A percentile compares a stretch with the other conserved stretches of the same genome.
Conservation (phyloP, 1,284 basidiomycete species). For the Moesziomyces sp. region DNA sequence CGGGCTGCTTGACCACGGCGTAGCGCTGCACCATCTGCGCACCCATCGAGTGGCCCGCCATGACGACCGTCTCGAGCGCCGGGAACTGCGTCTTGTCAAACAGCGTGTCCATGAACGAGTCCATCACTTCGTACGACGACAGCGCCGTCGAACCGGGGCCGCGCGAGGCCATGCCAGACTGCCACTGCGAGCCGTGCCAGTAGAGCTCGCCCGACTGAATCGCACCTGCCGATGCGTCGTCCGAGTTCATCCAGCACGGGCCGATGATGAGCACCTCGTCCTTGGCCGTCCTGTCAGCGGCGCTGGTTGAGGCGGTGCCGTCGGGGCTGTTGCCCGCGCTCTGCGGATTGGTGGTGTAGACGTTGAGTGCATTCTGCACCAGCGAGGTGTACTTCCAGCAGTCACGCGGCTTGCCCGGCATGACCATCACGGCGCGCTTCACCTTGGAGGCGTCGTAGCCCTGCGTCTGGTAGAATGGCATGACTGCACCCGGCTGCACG, state of each 20-base stretch:
- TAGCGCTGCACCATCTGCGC: conserved; percentile 61
- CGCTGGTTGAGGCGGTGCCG: conserved; percentile 4
- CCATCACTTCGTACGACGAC: conserved; percentile 55
- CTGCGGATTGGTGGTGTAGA: conserved; percentile 34
- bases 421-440: conserved; percentile 60
- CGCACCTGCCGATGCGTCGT: conserved; percentile 48
- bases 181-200: conserved; percentile 58
- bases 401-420: conserved; percentile 62
- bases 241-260: conserved; percentile 56
- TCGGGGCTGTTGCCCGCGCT: conserved; percentile 12
- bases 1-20: conserved; percentile 44
- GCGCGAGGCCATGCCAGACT: conserved; percentile 45
- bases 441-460: conserved; percentile 47
- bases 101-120: conserved; percentile 51
- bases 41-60: conserved; percentile 63
- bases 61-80: conserved; percentile 45
- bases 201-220: conserved; percentile 43
- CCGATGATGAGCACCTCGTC: conserved; percentile 54
- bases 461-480: conserved; percentile 57
- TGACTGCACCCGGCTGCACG: conserved; percentile 25
- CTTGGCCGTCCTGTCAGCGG: conserved; percentile 1
- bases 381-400: conserved; percentile 62
- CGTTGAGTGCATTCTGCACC: conserved; percentile 51
- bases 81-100: conserved; percentile 58
- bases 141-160: conserved; percentile 31